phyloP scores from a whole-genome alignment of 2,329 filamentous ascomycete genomes.

The Madurella fahalii region DNA sequence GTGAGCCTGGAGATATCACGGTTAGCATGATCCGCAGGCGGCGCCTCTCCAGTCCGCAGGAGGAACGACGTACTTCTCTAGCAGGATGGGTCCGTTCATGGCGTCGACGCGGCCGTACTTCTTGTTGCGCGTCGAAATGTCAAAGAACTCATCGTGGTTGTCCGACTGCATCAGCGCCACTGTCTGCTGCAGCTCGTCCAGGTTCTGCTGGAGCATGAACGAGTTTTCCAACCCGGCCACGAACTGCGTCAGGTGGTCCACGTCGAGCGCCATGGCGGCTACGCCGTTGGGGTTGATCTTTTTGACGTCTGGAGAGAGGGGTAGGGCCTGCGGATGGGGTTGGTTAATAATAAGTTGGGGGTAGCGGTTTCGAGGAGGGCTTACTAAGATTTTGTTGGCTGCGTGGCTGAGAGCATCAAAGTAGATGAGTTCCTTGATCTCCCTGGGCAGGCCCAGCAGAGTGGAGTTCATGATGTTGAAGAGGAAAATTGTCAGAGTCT shows the following conservation, averaged over 20 bases:
- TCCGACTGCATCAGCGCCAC: conserved; percentile 81
- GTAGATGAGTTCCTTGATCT: conserved; percentile 97
- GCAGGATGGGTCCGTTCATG: conserved; percentile 76
- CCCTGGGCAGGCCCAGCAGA: conserved; percentile 82
- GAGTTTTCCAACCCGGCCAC: conserved; percentile 80
- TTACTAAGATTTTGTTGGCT: conserved; percentile 74
- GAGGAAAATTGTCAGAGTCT: conserved; percentile 86
- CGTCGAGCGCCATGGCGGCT: conserved; percentile 73
- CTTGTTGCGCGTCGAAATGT: conserved; percentile 82
- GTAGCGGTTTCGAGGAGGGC: conserved; percentile 21
- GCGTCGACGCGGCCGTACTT: conserved; percentile 93
- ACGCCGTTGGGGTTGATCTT: conserved; percentile 87
- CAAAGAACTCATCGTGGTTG: conserved; percentile 96
- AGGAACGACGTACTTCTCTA: conserved; percentile 72
- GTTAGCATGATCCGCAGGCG: background rate
- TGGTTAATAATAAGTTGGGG: background rate
- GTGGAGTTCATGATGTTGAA: conserved; percentile 97
- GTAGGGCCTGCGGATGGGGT: conserved; percentile 57
- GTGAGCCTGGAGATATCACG: conserved; percentile 44
- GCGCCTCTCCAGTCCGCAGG: background rate
- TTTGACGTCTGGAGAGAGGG: conserved; percentile 72
- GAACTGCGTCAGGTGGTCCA: conserved; percentile 78
- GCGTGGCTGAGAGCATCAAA: conserved; percentile 94
- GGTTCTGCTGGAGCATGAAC: conserved; percentile 79
- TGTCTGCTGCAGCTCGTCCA: conserved; percentile 92